Evolutionary conservation across 2,329 filamentous ascomycete species (phyloP).

Genomic region (Aureobasidium namibiae): DNA sequence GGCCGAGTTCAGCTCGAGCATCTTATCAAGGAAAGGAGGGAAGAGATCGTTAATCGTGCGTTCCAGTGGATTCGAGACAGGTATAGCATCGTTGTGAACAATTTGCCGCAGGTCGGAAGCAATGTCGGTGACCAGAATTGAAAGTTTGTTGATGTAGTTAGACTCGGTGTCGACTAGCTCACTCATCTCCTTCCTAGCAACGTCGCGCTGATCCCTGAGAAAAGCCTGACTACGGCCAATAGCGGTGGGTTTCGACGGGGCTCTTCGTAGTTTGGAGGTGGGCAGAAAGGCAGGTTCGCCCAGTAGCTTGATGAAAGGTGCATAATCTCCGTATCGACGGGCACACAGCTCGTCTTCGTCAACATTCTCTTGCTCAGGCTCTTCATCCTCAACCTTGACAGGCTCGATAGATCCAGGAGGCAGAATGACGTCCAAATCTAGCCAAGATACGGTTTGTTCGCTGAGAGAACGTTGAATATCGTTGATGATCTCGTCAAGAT

Average conservation of each 20-base stretch:
- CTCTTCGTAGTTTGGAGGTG: conserved; percentile 73
- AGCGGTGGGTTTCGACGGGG: conserved; percentile 77
- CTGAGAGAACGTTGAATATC: conserved; percentile 69
- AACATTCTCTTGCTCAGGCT: conserved; percentile 57
- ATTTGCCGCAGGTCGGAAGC: conserved; percentile 71
- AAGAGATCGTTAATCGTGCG: conserved; percentile 54
- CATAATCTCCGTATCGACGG: conserved; percentile 70
- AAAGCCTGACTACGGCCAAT: conserved; percentile 72
- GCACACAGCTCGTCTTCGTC: conserved; percentile 39
- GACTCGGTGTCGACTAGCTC: conserved; percentile 92
- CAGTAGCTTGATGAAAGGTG: conserved; percentile 66
- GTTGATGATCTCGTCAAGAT: conserved; percentile 61
- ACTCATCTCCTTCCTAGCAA: conserved; percentile 76
- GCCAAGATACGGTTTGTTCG: conserved; percentile 72
- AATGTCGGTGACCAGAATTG: conserved; percentile 72
- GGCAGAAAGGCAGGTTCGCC: conserved; percentile 82
- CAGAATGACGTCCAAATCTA: conserved; percentile 81
- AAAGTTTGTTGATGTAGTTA: conserved; percentile 81
- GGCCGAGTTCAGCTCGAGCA: conserved; percentile 69
- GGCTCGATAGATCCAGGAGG: conserved; percentile 63
- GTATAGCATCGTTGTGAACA: conserved; percentile 30
- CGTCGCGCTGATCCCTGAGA: conserved; percentile 71
- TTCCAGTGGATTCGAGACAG: conserved; percentile 37
- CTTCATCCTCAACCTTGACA: conserved; percentile 51
- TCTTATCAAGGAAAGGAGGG: conserved; percentile 68